Conservation (phyloP, 805 yeast species). For the Candida andamanensis region DNA sequence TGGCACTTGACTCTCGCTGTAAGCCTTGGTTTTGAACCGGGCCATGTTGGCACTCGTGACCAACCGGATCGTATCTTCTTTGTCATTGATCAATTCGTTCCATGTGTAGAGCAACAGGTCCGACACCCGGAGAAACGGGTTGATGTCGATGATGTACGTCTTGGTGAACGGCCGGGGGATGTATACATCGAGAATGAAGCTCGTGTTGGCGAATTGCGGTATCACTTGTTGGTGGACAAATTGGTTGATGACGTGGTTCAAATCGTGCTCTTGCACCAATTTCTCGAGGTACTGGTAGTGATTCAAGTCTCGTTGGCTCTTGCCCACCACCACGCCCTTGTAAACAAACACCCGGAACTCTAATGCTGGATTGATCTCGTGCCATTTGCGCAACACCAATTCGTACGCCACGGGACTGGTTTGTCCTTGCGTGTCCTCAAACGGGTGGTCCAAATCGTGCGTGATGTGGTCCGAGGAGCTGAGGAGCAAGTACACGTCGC, state of each 20-base stretch:
- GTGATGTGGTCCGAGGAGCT: slow-evolving; percentile 85
- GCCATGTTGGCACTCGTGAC: slow-evolving; percentile 67
- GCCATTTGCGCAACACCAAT: slow-evolving; percentile 79
- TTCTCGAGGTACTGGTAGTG: slow-evolving; percentile 65
- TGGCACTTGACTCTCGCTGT: slow-evolving; percentile 89
- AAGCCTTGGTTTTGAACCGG: slow-evolving; percentile 74
- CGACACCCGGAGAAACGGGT: slow-evolving; percentile 75
- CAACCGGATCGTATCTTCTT: slow-evolving; percentile 50
- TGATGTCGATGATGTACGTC: slow-evolving; percentile 75
- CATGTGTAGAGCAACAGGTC: slow-evolving; percentile 79
- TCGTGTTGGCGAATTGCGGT: slow-evolving; percentile 17
- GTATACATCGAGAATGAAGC: slow-evolving; percentile 73
- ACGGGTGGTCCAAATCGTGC: slow-evolving; percentile 76
- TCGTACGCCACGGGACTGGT: slow-evolving; percentile 36
- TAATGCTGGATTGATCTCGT: slow-evolving; percentile 75
- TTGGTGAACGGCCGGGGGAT: slow-evolving; percentile 67
- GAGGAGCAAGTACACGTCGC: slow-evolving; percentile 74
- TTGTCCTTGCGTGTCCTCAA: slow-evolving; percentile 39
- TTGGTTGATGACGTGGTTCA: slow-evolving; percentile 8
- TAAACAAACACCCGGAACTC: slow-evolving; percentile 87
- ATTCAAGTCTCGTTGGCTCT: slow-evolving; percentile 83
- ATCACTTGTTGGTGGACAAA: slow-evolving; percentile 35
- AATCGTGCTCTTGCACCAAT: slow-evolving; percentile 38
- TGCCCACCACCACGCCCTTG: slow-evolving; percentile 58
- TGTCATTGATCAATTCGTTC: slow-evolving; percentile 57